These are phyloP conservation scores for Chamaecyparis obtusa DNA, from an alignment of 75 land plant species.

Conservation along the genomic window DNA sequence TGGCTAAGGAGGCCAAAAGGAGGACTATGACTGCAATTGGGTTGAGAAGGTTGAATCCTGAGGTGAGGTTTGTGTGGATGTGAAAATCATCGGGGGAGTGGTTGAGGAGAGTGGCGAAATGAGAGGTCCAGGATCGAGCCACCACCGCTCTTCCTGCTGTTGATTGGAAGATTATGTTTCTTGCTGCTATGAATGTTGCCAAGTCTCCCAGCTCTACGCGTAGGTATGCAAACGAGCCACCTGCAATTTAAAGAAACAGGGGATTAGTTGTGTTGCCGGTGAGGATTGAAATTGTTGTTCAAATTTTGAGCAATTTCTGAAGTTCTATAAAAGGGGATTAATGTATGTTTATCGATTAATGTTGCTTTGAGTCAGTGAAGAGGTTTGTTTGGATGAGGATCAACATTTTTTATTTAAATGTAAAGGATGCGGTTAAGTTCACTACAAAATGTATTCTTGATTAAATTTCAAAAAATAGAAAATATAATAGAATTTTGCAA, in stretches of 20 bases:
- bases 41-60: conserved; percentile 53
- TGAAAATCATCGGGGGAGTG: conserved; percentile 37
- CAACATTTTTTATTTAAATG: too few relatives aligned
- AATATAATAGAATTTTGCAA: too few relatives aligned
- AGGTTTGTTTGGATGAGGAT: too few relatives aligned
- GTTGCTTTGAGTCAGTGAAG: too few relatives aligned
- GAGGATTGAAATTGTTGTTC: too few relatives aligned
- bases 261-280: too few relatives aligned
- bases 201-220: conserved; percentile 79
- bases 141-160: conserved; percentile 62
- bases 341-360: too few relatives aligned
- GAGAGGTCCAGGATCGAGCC: conserved; percentile 66
- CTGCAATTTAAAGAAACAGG: background rate
- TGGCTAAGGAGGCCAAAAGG: conserved; percentile 31
- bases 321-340: too few relatives aligned
- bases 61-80: conserved; percentile 35
- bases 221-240: conserved; percentile 78
- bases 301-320: too few relatives aligned
- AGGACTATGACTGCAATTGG: conserved; percentile 64
- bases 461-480: too few relatives aligned
- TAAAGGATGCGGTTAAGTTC: too few relatives aligned
- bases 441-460: too few relatives aligned
- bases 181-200: conserved; percentile 69
- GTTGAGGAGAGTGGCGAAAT: conserved; percentile 64
- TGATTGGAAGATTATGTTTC: conserved; percentile 71